A percentile compares a stretch with the other conserved stretches of the same genome.
Conservation (phyloP, 208 protist genomes). For the Wallacemonas collosoma region DNA sequence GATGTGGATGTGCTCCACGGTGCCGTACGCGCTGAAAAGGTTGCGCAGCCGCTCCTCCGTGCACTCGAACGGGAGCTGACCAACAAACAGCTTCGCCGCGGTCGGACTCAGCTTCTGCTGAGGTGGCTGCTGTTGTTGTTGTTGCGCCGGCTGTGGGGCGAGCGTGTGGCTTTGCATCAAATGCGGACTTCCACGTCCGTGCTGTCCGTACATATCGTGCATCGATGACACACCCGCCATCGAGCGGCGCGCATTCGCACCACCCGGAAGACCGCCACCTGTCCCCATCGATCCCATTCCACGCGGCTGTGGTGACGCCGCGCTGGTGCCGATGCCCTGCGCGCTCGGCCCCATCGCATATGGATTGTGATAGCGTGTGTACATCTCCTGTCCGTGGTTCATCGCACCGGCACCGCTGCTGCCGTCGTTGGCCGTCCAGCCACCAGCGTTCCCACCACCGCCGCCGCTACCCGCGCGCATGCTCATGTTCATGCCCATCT, state of each 20-base stretch:
- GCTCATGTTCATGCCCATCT: conserved; percentile 1
- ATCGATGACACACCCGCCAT: conserved; percentile 7
- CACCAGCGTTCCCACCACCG: conserved; percentile 7
- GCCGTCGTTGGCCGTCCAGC: conserved; percentile 27
- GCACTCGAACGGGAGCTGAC: conserved; percentile 85
- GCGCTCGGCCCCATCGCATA: not conserved
- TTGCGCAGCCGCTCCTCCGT: conserved; percentile 80
- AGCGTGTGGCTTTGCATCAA: conserved; percentile 5
- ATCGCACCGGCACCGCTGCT: conserved; percentile 20
- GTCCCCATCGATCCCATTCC: conserved; percentile 1
- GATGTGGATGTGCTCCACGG: conserved; percentile 88
- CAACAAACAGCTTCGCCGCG: conserved; percentile 85
- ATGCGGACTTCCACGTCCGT: conserved; percentile 3
- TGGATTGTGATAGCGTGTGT: conserved; percentile 12
- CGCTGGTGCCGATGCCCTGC: not conserved
- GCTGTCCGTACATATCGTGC: conserved; percentile 10
- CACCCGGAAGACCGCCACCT: not conserved
- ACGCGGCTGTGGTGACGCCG: not conserved
- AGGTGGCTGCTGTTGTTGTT: conserved; percentile 27
- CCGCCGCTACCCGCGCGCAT: conserved; percentile 17
- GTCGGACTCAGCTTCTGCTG: conserved; percentile 48
- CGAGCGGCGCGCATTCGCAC: not conserved
- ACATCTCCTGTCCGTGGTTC: conserved; percentile 7
- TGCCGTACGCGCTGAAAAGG: conserved; percentile 86
- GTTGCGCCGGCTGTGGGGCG: conserved; percentile 11